A percentile compares a stretch with the other conserved stretches of the same genome.
These are phyloP conservation scores for Pseudocercospora ulei DNA, from an alignment of 2,329 filamentous ascomycete genomes.

Conservation along the genomic window DNA sequence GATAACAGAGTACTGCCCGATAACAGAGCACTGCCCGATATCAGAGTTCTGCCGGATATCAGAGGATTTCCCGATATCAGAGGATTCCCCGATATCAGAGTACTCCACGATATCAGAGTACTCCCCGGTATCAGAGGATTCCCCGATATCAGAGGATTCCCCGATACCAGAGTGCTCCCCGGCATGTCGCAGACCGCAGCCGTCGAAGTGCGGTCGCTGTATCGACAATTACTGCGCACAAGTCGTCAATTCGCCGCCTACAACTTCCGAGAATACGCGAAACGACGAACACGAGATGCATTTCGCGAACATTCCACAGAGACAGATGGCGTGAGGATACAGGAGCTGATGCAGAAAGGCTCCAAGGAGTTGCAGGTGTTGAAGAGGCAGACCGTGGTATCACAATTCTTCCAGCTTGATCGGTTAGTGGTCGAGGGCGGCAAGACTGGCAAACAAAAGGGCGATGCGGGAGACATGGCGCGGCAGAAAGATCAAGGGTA, in stretches of 20 bases:
- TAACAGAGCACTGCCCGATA: no score
- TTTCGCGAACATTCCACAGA: constrained; percentile 72
- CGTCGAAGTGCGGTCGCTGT: constrained; percentile 39
- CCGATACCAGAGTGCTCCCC: neutral
- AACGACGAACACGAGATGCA: constrained; percentile 77
- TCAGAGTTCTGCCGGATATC: no score
- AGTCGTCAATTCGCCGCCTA: constrained; percentile 81
- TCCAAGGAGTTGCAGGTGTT: constrained; percentile 76
- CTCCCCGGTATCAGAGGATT: no score
- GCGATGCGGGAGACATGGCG: constrained; percentile 55
- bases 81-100: no score
- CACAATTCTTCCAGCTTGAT: constrained; percentile 89
- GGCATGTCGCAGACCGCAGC: constrained; percentile 22
- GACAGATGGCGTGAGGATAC: constrained; percentile 63
- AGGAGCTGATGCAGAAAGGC: constrained; percentile 82
- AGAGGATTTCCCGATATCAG: no score
- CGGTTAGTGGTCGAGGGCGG: constrained; percentile 84
- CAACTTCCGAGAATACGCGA: constrained; percentile 96
- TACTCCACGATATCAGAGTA: no score
- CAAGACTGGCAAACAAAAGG: constrained; percentile 64
- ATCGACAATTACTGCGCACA: constrained; percentile 82
- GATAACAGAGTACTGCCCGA: no score
- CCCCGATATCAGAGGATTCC: no score
- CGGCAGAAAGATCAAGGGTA: constrained; percentile 73
- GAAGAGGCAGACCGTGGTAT: constrained; percentile 94